A percentile compares a stretch with the other conserved stretches of the same genome.
Evolutionary conservation across 164 flowering plant species (phyloP).

Genomic region (Tetrastigma voinierianum): DNA sequence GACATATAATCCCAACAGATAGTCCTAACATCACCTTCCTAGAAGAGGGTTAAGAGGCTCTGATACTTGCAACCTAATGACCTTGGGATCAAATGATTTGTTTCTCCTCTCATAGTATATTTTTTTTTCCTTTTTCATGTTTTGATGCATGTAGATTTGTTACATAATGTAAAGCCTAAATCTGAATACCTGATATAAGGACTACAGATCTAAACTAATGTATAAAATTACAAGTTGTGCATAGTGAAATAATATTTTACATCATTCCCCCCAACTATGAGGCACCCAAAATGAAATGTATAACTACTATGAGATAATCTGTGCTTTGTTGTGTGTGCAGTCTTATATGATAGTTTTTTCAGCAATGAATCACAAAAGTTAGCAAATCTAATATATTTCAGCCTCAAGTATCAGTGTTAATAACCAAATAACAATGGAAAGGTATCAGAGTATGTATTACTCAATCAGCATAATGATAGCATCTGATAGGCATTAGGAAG

Average conservation of each 20-base stretch:
- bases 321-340: too few species aligned
- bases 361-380: too few species aligned
- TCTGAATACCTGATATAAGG: conserved; percentile 4
- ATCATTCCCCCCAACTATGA: neutral
- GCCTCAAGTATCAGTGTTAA: too few species aligned
- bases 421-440: too few species aligned
- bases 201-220: neutral
- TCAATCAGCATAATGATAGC: too few species aligned
- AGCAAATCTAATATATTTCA: too few species aligned
- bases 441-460: too few species aligned
- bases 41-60: conserved; percentile 28
- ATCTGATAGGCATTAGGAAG: too few species aligned
- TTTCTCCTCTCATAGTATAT: neutral
- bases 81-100: conserved; percentile 30
- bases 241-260: neutral
- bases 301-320: neutral
- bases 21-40: conserved; percentile 37
- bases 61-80: conserved; percentile 46
- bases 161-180: neutral
- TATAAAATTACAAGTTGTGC: neutral
- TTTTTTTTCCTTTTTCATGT: neutral
- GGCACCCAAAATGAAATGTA: neutral
- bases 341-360: too few species aligned
- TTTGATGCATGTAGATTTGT: neutral
- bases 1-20: conserved; percentile 47